A percentile compares a stretch with the other conserved stretches of the same genome.
These are phyloP conservation scores for Fusarium staphyleae DNA, from an alignment of 2,329 filamentous ascomycete species.

Conservation along the genomic window DNA sequence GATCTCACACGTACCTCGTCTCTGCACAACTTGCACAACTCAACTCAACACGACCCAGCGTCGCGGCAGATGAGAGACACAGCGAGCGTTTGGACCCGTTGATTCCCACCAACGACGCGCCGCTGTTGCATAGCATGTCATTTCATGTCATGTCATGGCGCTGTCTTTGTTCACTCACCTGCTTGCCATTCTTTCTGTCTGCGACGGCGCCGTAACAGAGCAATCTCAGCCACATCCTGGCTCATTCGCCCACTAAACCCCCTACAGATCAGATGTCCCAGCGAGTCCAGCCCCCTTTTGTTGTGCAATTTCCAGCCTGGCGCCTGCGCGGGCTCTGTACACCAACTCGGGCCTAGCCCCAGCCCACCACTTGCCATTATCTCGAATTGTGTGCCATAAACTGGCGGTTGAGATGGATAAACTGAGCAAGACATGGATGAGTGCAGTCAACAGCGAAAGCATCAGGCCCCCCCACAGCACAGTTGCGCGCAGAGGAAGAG, in stretches of 20 bases:
- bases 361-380: slow-evolving; percentile 8
- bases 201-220: slow-evolving; percentile 28
- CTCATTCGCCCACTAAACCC: slow-evolving; percentile 19
- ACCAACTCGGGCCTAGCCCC: slow-evolving; percentile 9
- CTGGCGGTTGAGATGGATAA: slow-evolving; percentile 10
- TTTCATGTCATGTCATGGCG: slow-evolving; percentile 19
- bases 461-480: slow-evolving; percentile 12
- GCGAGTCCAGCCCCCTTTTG: slow-evolving; percentile 20
- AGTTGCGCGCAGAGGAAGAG: slow-evolving; percentile 12
- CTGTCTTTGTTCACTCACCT: slow-evolving; percentile 10
- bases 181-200: slow-evolving; percentile 27
- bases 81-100: slow-evolving; percentile 33
- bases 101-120: slow-evolving; percentile 27
- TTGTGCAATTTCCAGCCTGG: slow-evolving; percentile 39
- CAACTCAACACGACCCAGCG: slow-evolving; percentile 14
- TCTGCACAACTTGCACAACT: slow-evolving; percentile 28
- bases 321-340: slow-evolving; percentile 16
- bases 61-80: slow-evolving; percentile 40
- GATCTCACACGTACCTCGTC: background rate
- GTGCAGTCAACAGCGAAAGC: slow-evolving; percentile 15
- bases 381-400: no score
- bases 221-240: slow-evolving; percentile 39
- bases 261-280: slow-evolving; percentile 19
- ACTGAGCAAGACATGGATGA: slow-evolving; percentile 10
- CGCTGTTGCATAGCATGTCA: slow-evolving; percentile 18